Conservation (phyloP, 371 early-diverging fungal genomes). For the Mucor plumbeus region DNA sequence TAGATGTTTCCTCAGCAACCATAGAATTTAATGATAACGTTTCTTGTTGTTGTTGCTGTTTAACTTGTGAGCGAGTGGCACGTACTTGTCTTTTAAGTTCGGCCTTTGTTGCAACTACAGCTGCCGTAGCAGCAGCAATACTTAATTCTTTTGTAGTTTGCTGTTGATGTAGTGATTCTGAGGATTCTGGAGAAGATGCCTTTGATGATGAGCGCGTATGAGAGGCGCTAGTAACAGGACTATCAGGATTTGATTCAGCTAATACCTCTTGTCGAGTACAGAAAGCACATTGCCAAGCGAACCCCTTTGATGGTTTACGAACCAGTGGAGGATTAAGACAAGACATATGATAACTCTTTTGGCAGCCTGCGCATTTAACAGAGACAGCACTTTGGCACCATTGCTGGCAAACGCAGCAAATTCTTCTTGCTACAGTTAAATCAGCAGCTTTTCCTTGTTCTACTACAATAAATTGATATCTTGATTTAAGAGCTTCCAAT, state of each 20-base stretch:
- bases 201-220: constrained; percentile 7
- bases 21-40: not conserved
- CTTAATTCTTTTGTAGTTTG: constrained; percentile 1
- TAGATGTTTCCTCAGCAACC: not conserved
- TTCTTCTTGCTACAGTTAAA: constrained; percentile 70
- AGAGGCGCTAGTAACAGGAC: not conserved
- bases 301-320: constrained; percentile 79
- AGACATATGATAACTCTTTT: constrained; percentile 75
- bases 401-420: constrained; percentile 76
- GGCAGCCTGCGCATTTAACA: constrained; percentile 74
- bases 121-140: constrained; percentile 1
- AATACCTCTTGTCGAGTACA: constrained; percentile 54
- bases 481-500: constrained; percentile 63
- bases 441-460: constrained; percentile 83
- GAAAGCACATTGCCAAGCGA: constrained; percentile 81
- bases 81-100: constrained; percentile 14
- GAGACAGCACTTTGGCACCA: constrained; percentile 74
- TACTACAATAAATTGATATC: constrained; percentile 82
- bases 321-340: constrained; percentile 78
- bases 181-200: not conserved
- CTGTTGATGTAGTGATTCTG: not conserved
- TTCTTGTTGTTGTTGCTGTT: constrained; percentile 1
- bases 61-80: constrained; percentile 3
- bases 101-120: not conserved
- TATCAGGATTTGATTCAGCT: constrained; percentile 14